Evolutionary conservation across 176 grass and related monocot species (phyloP).

Genomic region (Saccharum spontaneum): DNA sequence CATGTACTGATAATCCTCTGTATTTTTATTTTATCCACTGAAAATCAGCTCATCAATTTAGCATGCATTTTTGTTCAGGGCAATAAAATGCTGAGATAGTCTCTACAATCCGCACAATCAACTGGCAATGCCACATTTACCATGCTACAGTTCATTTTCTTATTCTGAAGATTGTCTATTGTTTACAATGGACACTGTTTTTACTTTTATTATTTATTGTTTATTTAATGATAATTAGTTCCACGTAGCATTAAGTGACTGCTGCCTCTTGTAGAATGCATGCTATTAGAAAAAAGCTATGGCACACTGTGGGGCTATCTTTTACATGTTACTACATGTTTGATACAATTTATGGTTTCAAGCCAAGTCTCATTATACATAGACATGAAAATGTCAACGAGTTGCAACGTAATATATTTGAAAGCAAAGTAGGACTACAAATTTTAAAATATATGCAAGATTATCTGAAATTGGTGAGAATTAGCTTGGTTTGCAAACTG

Average conservation of each 20-base stretch:
- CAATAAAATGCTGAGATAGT: not conserved
- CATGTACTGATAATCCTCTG: not conserved
- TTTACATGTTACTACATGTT: not conserved
- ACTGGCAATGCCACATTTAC: constrained; percentile 1
- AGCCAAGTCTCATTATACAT: not conserved
- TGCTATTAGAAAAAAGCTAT: not conserved
- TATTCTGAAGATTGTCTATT: constrained; percentile 1
- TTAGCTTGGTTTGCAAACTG: not conserved
- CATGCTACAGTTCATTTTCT: constrained; percentile 1
- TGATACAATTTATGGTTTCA: not conserved
- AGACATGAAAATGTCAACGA: not conserved
- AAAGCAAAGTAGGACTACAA: not conserved
- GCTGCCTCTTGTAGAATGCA: not conserved
- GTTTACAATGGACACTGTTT: not conserved
- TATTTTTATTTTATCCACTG: not conserved
- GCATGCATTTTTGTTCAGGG: not conserved
- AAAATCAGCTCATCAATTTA: not conserved
- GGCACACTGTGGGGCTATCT: not conserved
- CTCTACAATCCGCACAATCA: not conserved
- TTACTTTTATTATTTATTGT: constrained; percentile 11
- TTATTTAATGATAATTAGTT: not conserved
- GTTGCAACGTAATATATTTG: not conserved
- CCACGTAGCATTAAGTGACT: not conserved
- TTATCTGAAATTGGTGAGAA: not conserved
- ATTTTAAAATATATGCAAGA: not conserved